Evolutionary conservation across 805 yeast genomes (phyloP).

Genomic region (Saccharomycopsis malanga): DNA sequence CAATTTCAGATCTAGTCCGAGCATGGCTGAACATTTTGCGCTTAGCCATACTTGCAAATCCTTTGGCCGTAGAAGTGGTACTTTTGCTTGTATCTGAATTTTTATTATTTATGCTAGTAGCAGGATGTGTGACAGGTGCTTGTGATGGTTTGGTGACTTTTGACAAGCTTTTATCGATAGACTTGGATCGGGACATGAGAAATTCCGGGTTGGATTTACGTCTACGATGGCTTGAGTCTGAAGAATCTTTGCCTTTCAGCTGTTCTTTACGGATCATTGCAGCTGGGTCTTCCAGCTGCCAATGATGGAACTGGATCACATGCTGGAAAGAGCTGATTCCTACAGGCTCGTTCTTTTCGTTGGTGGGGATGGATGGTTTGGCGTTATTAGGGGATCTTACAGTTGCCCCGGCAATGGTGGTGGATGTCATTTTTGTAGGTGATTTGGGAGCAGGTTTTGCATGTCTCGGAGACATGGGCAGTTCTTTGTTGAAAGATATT

Average conservation of each 20-base stretch:
- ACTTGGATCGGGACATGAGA: not conserved
- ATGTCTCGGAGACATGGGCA: too few species aligned
- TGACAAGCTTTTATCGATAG: not conserved
- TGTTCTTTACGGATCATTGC: conserved; percentile 14
- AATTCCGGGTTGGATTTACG: conserved; percentile 16
- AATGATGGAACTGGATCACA: conserved; percentile 50
- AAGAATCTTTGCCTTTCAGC: not conserved
- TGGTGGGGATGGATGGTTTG: conserved; percentile 14
- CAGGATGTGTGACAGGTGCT: not conserved
- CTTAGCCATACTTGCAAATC: not conserved
- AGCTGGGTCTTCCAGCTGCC: conserved; percentile 39
- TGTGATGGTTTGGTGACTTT: conserved; percentile 6
- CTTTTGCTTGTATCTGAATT: not conserved
- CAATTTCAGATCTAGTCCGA: conserved; percentile 7
- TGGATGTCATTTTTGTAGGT: conserved; percentile 14
- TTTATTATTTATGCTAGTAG: not conserved
- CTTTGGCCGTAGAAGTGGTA: not conserved
- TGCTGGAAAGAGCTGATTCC: conserved; percentile 34
- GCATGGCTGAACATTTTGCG: conserved; percentile 8
- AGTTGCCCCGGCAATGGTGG: not conserved
- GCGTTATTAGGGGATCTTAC: not conserved
- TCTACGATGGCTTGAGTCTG: conserved; percentile 9
- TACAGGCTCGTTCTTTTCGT: conserved; percentile 22
- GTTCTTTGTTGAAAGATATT: conserved; percentile 1
- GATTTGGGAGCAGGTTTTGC: conserved; percentile 20